A percentile compares a stretch with the other conserved stretches of the same genome.
Conservation (phyloP, 2,329 filamentous ascomycete genomes). For the Aspergillus sp. region DNA sequence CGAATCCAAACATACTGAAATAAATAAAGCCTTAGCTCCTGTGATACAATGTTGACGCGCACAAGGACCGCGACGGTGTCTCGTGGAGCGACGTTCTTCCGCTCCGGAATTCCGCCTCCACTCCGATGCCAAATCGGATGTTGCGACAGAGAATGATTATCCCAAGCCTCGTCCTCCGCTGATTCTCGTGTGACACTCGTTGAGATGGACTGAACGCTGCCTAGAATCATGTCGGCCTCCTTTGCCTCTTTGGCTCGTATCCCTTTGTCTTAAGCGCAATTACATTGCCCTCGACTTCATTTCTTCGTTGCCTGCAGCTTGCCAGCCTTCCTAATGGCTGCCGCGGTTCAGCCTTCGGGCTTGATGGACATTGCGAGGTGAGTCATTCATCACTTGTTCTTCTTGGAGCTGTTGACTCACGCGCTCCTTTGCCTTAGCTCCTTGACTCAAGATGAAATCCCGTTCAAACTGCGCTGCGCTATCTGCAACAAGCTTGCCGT, state of each 20-base stretch:
- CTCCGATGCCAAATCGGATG: slow-evolving; percentile 9
- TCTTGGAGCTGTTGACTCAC: neutral
- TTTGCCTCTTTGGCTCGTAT: slow-evolving; percentile 20
- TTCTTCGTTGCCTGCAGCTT: slow-evolving; percentile 6
- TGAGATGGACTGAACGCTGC: slow-evolving; percentile 24
- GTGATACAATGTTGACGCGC: neutral
- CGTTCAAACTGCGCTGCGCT: slow-evolving; percentile 94
- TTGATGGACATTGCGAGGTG: slow-evolving; percentile 51
- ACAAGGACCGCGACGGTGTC: neutral
- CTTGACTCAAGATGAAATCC: slow-evolving; percentile 80
- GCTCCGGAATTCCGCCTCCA: slow-evolving; percentile 23
- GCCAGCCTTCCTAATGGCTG: slow-evolving; percentile 38
- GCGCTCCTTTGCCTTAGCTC: slow-evolving; percentile 58
- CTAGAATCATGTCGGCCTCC: slow-evolving; percentile 26
- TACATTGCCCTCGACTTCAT: neutral
- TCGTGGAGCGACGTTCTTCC: slow-evolving; percentile 21
- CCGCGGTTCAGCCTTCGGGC: slow-evolving; percentile 44
- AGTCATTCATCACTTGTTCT: slow-evolving; percentile 4
- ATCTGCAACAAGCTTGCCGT: slow-evolving; percentile 89
- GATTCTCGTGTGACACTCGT: slow-evolving; percentile 1
- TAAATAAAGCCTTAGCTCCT: neutral
- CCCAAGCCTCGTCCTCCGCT: slow-evolving; percentile 3
- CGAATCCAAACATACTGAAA: neutral
- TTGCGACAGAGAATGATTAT: slow-evolving; percentile 15
- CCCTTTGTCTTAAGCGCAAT: slow-evolving; percentile 20